Evolutionary conservation across 805 yeast species (phyloP).

Genomic region (Metschnikowia amazonensis): DNA sequence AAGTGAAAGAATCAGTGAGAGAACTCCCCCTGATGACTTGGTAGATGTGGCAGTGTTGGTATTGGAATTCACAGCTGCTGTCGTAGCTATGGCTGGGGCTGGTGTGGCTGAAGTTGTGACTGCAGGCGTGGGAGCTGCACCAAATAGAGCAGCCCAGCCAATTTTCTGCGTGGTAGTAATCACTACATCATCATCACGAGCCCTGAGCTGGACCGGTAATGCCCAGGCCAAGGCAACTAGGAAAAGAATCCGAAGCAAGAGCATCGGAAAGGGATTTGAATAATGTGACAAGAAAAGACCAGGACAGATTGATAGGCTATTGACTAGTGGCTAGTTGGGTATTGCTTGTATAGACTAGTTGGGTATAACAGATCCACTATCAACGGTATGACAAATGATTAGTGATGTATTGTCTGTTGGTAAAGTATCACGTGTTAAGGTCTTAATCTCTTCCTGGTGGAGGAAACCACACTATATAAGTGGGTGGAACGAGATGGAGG

Average conservation of each 20-base stretch:
- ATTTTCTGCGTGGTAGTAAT: conserved; percentile 10
- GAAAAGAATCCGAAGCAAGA: conserved; percentile 6
- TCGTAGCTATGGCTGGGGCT: conserved; percentile 2
- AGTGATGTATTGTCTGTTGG: too few species aligned
- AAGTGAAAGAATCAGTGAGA: conserved; percentile 5
- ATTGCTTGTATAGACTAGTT: too few species aligned
- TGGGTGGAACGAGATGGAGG: neutral
- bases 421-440: too few species aligned
- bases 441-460: too few species aligned
- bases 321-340: too few species aligned
- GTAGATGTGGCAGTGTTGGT: conserved; percentile 6
- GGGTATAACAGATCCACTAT: too few species aligned
- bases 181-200: neutral
- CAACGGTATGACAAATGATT: too few species aligned
- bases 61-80: too few species aligned
- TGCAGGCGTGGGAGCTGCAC: conserved; percentile 6
- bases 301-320: too few species aligned
- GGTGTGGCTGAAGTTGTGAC: conserved; percentile 6
- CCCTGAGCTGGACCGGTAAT: conserved; percentile 8
- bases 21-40: conserved; percentile 2
- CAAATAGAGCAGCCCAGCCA: conserved; percentile 15
- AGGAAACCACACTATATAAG: conserved; percentile 1
- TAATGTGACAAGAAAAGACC: too few species aligned
- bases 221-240: conserved; percentile 9
- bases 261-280: neutral